These are phyloP conservation scores for Asterella californica DNA, from an alignment of 225 moss, liverwort and hornwort genomes.

Conservation along the genomic window DNA sequence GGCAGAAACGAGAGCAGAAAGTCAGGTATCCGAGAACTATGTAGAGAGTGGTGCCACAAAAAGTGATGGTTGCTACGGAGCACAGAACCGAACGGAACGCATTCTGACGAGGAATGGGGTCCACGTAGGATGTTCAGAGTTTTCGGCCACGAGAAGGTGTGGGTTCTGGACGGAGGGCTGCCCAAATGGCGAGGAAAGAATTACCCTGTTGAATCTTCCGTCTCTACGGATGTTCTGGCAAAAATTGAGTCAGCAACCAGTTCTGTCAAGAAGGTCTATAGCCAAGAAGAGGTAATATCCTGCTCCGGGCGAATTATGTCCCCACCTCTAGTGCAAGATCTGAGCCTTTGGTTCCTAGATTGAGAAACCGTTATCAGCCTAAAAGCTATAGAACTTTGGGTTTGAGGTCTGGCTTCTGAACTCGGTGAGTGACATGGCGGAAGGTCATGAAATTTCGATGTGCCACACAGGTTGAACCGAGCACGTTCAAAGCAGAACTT, in stretches of 20 bases:
- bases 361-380: neutral
- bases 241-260: constrained; percentile 51
- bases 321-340: neutral
- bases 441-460: neutral
- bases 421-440: neutral
- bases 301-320: neutral
- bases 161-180: constrained; percentile 87
- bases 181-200: constrained; percentile 69
- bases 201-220: constrained; percentile 53
- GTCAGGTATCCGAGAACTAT: neutral
- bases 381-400: neutral
- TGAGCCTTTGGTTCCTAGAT: neutral
- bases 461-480: constrained; percentile 50
- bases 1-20: neutral
- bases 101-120: neutral
- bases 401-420: neutral
- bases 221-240: constrained; percentile 45
- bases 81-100: neutral
- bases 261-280: constrained; percentile 46
- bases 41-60: neutral
- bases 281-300: constrained; percentile 28
- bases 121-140: constrained; percentile 84
- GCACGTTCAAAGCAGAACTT: constrained; percentile 64
- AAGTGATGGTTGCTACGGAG: neutral
- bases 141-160: constrained; percentile 94